Evolutionary conservation across 192 early-diverging fungal genomes (phyloP).

Genomic region (Spinellus fusiger): DNA sequence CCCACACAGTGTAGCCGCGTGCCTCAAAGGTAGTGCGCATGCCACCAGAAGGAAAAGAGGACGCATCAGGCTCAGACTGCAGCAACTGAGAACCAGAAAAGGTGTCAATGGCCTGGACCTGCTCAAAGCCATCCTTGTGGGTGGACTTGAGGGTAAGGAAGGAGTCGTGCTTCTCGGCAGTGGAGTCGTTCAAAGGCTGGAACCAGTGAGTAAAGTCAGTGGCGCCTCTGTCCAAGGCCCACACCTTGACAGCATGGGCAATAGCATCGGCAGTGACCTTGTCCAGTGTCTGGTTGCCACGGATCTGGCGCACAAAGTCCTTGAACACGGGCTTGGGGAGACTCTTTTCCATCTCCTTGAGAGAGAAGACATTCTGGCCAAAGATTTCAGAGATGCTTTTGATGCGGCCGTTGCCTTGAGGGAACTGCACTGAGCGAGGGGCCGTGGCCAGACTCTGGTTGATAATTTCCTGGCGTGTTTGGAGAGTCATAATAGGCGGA

Average conservation of each 20-base stretch:
- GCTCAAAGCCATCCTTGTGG: constrained; percentile 75
- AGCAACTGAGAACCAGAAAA: constrained; percentile 96
- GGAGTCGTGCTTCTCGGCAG: constrained; percentile 99
- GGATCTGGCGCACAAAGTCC: constrained; percentile 86
- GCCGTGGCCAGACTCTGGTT: constrained; percentile 51
- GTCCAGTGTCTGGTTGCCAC: constrained; percentile 86
- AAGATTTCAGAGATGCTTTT: constrained; percentile 87
- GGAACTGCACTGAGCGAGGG: constrained; percentile 75
- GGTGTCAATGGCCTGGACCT: constrained; percentile 75
- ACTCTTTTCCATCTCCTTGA: constrained; percentile 79
- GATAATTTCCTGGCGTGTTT: constrained; percentile 40
- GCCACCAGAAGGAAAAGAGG: constrained; percentile 97
- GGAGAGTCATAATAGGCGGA: constrained; percentile 27
- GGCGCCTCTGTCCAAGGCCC: constrained; percentile 96
- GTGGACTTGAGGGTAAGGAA: constrained; percentile 87
- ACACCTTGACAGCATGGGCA: constrained; percentile 93
- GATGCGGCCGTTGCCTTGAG: constrained; percentile 64
- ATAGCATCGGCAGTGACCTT: constrained; percentile 95
- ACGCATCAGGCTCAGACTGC: constrained; percentile 98
- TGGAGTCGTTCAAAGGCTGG: constrained; percentile 98
- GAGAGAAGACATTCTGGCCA: constrained; percentile 89
- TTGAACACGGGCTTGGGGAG: constrained; percentile 95
- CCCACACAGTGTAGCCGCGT: constrained; percentile 99
- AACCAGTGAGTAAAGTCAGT: constrained; percentile 99
- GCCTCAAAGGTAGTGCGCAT: constrained; percentile 98